Conservation (phyloP, 352 stramenopile species). For the Phytophthora megakarya region DNA sequence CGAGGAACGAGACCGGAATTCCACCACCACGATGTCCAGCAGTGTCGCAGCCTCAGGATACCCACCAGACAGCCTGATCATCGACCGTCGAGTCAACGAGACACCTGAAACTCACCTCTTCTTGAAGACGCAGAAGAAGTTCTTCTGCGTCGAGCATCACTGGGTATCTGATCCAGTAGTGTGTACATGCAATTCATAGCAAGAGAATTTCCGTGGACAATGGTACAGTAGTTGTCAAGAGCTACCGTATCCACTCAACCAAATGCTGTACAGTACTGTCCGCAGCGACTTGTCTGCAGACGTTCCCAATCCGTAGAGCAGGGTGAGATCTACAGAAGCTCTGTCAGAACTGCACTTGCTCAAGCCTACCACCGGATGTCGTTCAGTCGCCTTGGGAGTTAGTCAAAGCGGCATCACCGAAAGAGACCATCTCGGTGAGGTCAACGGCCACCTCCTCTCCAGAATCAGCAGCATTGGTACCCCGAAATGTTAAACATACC, state of each 20-base stretch:
- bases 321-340: slow-evolving; percentile 5
- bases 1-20: slow-evolving; percentile 33
- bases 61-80: slow-evolving; percentile 1
- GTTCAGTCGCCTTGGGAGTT: slow-evolving; percentile 26
- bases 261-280: slow-evolving; percentile 15
- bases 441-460: not conserved
- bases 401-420: slow-evolving; percentile 3
- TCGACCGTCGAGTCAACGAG: slow-evolving; percentile 8
- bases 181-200: slow-evolving; percentile 1
- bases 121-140: too few species aligned
- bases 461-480: not conserved
- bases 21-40: slow-evolving; percentile 16
- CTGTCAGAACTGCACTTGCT: not conserved
- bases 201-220: too few species aligned
- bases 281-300: slow-evolving; percentile 29
- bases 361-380: slow-evolving; percentile 20
- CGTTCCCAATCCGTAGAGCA: slow-evolving; percentile 15
- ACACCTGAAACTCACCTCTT: too few species aligned
- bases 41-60: slow-evolving; percentile 11
- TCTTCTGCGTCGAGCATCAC: slow-evolving; percentile 14
- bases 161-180: slow-evolving; percentile 32
- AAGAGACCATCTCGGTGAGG: slow-evolving; percentile 8
- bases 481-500: slow-evolving; percentile 3
- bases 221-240: slow-evolving; percentile 32
- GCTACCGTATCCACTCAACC: slow-evolving; percentile 10